Percentiles rank a stretch among this genome's conserved stretches.
phyloP scores from a whole-genome alignment of 352 stramenopile genomes.

The Globisporangium mamillatum region DNA sequence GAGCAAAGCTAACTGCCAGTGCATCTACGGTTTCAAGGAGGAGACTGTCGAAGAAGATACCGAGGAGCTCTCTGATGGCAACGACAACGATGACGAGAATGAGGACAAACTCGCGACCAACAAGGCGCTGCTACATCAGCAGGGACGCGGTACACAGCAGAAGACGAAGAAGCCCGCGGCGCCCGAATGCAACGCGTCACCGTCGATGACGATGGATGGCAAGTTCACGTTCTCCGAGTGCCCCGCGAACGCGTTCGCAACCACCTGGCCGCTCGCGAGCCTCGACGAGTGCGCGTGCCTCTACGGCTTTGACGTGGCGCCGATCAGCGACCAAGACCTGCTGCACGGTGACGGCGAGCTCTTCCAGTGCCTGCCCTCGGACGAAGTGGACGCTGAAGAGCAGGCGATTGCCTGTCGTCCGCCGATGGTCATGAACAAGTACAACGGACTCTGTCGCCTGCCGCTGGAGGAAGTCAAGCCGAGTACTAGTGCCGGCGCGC shows the following conservation, averaged over 20 bases:
- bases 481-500: background rate
- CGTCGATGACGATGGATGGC: slow-evolving; percentile 15
- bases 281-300: slow-evolving; percentile 46
- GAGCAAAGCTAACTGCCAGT: slow-evolving; percentile 70
- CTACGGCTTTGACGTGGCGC: slow-evolving; percentile 38
- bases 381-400: slow-evolving; percentile 34
- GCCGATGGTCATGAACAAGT: slow-evolving; percentile 39
- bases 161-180: slow-evolving; percentile 16
- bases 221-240: slow-evolving; percentile 38
- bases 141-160: background rate
- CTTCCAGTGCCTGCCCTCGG: slow-evolving; percentile 33
- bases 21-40: slow-evolving; percentile 52
- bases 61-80: background rate
- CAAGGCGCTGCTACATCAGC: background rate
- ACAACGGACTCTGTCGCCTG: slow-evolving; percentile 61
- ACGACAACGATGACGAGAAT: background rate
- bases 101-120: background rate
- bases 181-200: slow-evolving; percentile 27
- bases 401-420: slow-evolving; percentile 34
- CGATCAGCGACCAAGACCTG: slow-evolving; percentile 27
- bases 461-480: slow-evolving; percentile 54
- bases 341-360: slow-evolving; percentile 30
- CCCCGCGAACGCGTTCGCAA: slow-evolving; percentile 45
- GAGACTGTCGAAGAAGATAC: background rate
- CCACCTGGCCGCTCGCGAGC: slow-evolving; percentile 39